Conservation (phyloP, 2,329 filamentous ascomycete species). For the Teratosphaeria pseudoeucalypti region DNA sequence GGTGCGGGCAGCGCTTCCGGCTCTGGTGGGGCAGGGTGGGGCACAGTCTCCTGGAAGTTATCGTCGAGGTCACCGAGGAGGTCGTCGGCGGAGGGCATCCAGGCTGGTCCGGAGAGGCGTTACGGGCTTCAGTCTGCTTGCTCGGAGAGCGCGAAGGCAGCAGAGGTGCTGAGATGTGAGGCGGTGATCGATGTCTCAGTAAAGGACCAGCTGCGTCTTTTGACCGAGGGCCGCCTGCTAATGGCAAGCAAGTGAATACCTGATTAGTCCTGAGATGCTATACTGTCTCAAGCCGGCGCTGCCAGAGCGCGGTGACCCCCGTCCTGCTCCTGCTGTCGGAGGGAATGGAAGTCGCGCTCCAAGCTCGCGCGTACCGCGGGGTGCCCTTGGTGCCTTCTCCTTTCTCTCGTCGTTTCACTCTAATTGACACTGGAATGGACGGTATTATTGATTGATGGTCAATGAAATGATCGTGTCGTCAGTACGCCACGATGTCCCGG, state of each 20-base stretch:
- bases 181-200: not conserved
- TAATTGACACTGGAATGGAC: not conserved
- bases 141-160: not conserved
- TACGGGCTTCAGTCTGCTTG: not conserved
- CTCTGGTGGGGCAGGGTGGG: constrained; percentile 8
- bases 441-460: not conserved
- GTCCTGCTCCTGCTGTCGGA: not conserved
- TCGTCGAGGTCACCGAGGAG: constrained; percentile 18
- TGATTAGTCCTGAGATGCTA: too few relatives aligned
- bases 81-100: constrained; percentile 13
- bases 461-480: not conserved
- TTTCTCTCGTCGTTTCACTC: not conserved
- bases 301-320: not conserved
- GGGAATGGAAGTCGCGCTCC: not conserved
- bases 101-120: not conserved
- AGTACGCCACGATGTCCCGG: not conserved
- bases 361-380: not conserved
- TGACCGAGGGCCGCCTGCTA: not conserved
- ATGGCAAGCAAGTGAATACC: not conserved
- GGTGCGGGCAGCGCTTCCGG: constrained; percentile 7
- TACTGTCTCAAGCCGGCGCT: not conserved
- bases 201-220: not conserved
- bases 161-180: not conserved
- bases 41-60: constrained; percentile 11
- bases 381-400: not conserved